Percentiles rank a stretch among this genome's conserved stretches.
Evolutionary conservation across 2,329 filamentous ascomycete genomes (phyloP).

Genomic region (Arthroderma sp.): DNA sequence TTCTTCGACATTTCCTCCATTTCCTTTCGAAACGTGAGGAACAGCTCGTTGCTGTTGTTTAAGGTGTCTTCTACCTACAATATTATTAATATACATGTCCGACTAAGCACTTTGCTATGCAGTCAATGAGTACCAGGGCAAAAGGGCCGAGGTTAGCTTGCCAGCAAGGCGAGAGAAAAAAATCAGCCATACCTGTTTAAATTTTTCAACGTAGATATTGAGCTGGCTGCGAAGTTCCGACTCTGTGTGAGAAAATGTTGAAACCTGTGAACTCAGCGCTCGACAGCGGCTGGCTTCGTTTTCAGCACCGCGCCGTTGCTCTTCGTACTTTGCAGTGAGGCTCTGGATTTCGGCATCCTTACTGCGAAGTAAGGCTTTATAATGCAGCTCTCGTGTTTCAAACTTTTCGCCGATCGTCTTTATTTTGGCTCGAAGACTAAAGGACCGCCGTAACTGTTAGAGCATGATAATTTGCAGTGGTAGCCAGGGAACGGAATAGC

Average conservation of each 20-base stretch:
- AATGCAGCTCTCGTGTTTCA: conserved; percentile 87
- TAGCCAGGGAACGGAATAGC: neutral
- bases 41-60: conserved; percentile 96
- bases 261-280: conserved; percentile 79
- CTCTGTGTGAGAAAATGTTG: conserved; percentile 92
- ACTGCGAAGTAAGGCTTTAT: conserved; percentile 77
- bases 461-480: neutral
- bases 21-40: conserved; percentile 92
- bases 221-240: conserved; percentile 85
- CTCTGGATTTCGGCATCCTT: conserved; percentile 95
- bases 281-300: conserved; percentile 65
- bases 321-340: conserved; percentile 75
- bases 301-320: conserved; percentile 79
- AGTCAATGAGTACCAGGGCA: neutral
- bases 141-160: neutral
- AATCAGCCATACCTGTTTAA: conserved; percentile 70
- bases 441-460: conserved; percentile 5
- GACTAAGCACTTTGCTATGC: too few species aligned
- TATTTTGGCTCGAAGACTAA: conserved; percentile 54
- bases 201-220: conserved; percentile 98
- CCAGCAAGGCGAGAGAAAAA: neutral
- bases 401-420: conserved; percentile 96
- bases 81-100: conserved; percentile 7
- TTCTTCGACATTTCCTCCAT: conserved; percentile 99
- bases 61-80: conserved; percentile 91